These are phyloP conservation scores for Kluyveromyces lactis DNA, from an alignment of 805 yeast genomes.

Conservation along the genomic window DNA sequence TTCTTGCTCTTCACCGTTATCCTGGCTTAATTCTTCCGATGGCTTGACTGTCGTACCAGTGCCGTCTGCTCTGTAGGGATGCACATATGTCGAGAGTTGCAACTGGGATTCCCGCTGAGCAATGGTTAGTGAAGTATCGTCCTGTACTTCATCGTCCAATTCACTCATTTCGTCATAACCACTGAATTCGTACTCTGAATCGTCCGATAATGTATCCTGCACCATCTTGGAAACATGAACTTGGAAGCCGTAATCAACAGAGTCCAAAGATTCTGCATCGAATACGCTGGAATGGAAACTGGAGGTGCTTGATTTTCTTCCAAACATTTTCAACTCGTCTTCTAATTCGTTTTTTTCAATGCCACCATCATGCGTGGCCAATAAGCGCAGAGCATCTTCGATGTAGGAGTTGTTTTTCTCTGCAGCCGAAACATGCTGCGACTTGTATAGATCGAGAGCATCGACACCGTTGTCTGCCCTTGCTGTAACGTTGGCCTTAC, in stretches of 20 bases:
- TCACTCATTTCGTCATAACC: constrained; percentile 23
- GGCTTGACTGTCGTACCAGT: no score
- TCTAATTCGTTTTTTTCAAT: constrained; percentile 7
- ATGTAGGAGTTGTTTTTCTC: constrained; percentile 31
- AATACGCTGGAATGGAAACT: constrained; percentile 22
- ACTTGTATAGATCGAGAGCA: constrained; percentile 27
- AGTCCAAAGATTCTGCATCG: constrained; percentile 25
- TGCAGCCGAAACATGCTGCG: constrained; percentile 25
- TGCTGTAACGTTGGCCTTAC: constrained; percentile 51
- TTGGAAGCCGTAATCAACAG: constrained; percentile 23
- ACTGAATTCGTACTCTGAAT: constrained; percentile 23
- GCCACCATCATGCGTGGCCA: constrained; percentile 12
- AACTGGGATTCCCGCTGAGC: no score
- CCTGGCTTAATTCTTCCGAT: no score
- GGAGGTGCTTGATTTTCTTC: constrained; percentile 18
- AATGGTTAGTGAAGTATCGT: background rate
- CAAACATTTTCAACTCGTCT: constrained; percentile 4
- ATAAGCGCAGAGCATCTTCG: constrained; percentile 26
- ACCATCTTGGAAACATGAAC: constrained; percentile 30
- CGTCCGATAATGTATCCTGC: constrained; percentile 23
- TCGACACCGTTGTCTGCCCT: constrained; percentile 44
- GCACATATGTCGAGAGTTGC: no score
- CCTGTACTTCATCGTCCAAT: constrained; percentile 8
- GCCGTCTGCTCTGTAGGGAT: no score
- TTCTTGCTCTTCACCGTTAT: no score